Evolutionary conservation across 2,329 filamentous ascomycete species (phyloP).

Genomic region (Fusarium globosum): DNA sequence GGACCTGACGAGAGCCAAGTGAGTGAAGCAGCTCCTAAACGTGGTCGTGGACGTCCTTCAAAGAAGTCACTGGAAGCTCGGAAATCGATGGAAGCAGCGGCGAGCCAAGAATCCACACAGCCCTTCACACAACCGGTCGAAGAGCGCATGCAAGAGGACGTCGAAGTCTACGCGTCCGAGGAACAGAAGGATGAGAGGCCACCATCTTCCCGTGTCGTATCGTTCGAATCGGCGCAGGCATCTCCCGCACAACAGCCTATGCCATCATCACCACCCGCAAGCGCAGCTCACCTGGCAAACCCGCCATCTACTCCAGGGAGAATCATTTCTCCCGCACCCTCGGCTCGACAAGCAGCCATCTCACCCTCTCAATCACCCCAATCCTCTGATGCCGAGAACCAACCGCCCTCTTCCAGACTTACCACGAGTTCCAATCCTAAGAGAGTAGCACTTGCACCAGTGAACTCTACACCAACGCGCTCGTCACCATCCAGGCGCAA

Average conservation of each 20-base stretch:
- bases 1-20: slow-evolving; percentile 37
- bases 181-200: slow-evolving; percentile 24
- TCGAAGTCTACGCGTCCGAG: slow-evolving; percentile 24
- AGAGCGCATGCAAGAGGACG: slow-evolving; percentile 32
- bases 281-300: slow-evolving; percentile 34
- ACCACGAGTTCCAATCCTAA: slow-evolving; percentile 59
- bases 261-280: slow-evolving; percentile 37
- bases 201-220: slow-evolving; percentile 22
- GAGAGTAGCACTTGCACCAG: slow-evolving; percentile 59
- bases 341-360: slow-evolving; percentile 64
- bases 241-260: slow-evolving; percentile 20
- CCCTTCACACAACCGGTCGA: slow-evolving; percentile 26
- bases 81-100: slow-evolving; percentile 34
- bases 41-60: slow-evolving; percentile 47
- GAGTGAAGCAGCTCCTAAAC: slow-evolving; percentile 42
- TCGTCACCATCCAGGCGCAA: slow-evolving; percentile 73
- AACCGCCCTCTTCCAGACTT: slow-evolving; percentile 75
- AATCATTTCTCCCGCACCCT: slow-evolving; percentile 57
- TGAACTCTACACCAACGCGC: slow-evolving; percentile 60
- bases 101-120: slow-evolving; percentile 27
- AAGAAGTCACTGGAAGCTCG: slow-evolving; percentile 47
- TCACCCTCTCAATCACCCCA: slow-evolving; percentile 77
- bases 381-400: slow-evolving; percentile 84
- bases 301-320: slow-evolving; percentile 58
- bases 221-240: slow-evolving; percentile 33